Evolutionary conservation across 1,284 basidiomycete genomes (phyloP).

Genomic region (Ustilago loliicola): DNA sequence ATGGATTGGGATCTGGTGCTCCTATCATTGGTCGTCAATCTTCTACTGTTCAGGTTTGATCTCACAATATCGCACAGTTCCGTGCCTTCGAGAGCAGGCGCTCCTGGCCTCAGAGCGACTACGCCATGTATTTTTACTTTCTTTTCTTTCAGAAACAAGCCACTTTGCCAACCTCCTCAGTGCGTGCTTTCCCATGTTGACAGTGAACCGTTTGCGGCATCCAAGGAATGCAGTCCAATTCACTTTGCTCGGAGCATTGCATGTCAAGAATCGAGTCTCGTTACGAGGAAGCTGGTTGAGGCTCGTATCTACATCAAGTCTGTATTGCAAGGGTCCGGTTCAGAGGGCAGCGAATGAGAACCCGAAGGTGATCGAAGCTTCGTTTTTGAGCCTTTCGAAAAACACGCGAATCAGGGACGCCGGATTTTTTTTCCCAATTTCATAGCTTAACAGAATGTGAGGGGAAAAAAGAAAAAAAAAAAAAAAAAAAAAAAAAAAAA

Average conservation of each 20-base stretch:
- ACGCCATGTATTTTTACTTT: slow-evolving; percentile 39
- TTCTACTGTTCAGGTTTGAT: slow-evolving; percentile 23
- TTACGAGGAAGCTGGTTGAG: background rate
- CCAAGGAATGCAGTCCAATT: background rate
- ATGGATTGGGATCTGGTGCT: slow-evolving; percentile 34
- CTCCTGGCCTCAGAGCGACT: background rate
- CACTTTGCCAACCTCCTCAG: background rate
- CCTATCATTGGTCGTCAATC: slow-evolving; percentile 43
- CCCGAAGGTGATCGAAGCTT: slow-evolving; percentile 39
- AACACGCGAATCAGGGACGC: slow-evolving; percentile 24
- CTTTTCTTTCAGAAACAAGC: slow-evolving; percentile 8
- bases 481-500: background rate
- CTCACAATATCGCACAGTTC: background rate
- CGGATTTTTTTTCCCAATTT: slow-evolving; percentile 4
- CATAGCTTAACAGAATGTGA: slow-evolving; percentile 7
- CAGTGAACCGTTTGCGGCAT: background rate
- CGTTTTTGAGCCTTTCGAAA: slow-evolving; percentile 8
- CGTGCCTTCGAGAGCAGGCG: slow-evolving; percentile 13
- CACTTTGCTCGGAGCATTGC: too few relatives aligned
- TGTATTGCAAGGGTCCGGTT: background rate
- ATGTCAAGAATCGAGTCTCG: too few relatives aligned
- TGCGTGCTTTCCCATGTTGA: background rate
- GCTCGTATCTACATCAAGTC: background rate
- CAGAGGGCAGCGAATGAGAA: slow-evolving; percentile 3
- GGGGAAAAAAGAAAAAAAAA: background rate